phyloP scores from a whole-genome alignment of 345 rosid genomes.

The Ailanthus altissimus region DNA sequence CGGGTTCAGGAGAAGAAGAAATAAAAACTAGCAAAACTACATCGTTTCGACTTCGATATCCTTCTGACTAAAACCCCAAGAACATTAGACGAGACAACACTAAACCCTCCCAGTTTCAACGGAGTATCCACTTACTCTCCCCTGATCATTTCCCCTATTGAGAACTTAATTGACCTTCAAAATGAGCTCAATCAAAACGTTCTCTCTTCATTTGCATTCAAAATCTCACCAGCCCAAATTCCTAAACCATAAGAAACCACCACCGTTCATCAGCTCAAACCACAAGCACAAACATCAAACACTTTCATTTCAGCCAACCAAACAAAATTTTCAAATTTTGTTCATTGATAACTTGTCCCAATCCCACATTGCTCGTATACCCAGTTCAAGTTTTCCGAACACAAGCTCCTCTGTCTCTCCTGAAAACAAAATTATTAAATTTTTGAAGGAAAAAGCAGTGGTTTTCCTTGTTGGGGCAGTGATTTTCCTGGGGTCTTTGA shows the following conservation, averaged over 20 bases:
- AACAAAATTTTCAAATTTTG: constrained; percentile 3
- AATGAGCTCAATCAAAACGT: constrained; percentile 26
- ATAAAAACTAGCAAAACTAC: too few relatives aligned
- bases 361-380: constrained; percentile 19
- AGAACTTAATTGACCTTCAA: background rate
- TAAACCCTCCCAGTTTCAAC: background rate
- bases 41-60: background rate
- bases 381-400: constrained; percentile 25
- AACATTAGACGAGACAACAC: background rate
- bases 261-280: constrained; percentile 15
- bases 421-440: constrained; percentile 25
- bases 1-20: too few relatives aligned
- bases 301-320: constrained; percentile 20
- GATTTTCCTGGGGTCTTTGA: constrained; percentile 50
- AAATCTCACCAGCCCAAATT: constrained; percentile 19
- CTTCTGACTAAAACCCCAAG: background rate
- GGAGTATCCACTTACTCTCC: background rate
- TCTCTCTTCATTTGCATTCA: constrained; percentile 3
- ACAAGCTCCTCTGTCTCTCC: constrained; percentile 27
- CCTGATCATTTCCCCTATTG: background rate
- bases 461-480: constrained; percentile 60
- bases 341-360: constrained; percentile 21
- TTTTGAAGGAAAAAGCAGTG: constrained; percentile 40
- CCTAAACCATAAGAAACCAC: constrained; percentile 1
- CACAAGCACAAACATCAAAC: constrained; percentile 20